phyloP scores from a whole-genome alignment of 2,329 filamentous ascomycete species.

The Coniochaeta prunicola region DNA sequence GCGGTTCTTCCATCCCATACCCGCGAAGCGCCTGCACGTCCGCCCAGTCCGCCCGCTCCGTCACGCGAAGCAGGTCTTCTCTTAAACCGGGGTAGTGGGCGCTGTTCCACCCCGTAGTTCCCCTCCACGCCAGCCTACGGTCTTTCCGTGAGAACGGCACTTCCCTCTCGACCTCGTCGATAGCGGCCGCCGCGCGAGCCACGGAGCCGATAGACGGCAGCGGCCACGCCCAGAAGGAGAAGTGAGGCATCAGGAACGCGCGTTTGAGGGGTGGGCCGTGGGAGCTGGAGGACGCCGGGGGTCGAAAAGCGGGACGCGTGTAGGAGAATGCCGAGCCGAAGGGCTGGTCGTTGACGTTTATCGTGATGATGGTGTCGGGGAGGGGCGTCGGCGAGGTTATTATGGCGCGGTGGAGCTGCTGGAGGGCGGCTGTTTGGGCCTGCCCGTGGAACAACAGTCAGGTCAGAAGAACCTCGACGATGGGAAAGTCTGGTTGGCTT shows the following conservation, averaged over 20 bases:
- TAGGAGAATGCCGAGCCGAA: constrained; percentile 29
- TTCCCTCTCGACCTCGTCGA: constrained; percentile 21
- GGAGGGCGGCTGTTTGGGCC: constrained; percentile 4
- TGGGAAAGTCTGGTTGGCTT: background rate
- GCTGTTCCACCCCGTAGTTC: constrained; percentile 35
- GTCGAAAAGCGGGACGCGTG: constrained; percentile 26
- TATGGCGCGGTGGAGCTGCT: constrained; percentile 8
- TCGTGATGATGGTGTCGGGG: constrained; percentile 39
- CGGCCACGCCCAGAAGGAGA: constrained; percentile 45
- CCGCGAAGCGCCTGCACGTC: constrained; percentile 30
- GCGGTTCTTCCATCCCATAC: constrained; percentile 5
- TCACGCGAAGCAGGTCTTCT: constrained; percentile 22
- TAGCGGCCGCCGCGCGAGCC: constrained; percentile 23
- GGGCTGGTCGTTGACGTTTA: constrained; percentile 36
- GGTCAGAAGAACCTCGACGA: background rate
- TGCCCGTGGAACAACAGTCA: background rate
- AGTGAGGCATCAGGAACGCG: constrained; percentile 43
- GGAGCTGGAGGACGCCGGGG: constrained; percentile 25
- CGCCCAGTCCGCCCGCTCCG: constrained; percentile 29
- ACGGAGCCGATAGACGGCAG: constrained; percentile 38
- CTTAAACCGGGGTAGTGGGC: constrained; percentile 22
- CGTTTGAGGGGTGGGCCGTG: constrained; percentile 18
- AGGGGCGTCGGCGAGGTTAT: constrained; percentile 18
- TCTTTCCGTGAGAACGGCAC: constrained; percentile 20
- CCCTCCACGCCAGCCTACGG: constrained; percentile 34